Base-by-base conservation (phyloP, 2,329 filamentous ascomycete species). In the Ilyonectria mors-panacis region DNA sequence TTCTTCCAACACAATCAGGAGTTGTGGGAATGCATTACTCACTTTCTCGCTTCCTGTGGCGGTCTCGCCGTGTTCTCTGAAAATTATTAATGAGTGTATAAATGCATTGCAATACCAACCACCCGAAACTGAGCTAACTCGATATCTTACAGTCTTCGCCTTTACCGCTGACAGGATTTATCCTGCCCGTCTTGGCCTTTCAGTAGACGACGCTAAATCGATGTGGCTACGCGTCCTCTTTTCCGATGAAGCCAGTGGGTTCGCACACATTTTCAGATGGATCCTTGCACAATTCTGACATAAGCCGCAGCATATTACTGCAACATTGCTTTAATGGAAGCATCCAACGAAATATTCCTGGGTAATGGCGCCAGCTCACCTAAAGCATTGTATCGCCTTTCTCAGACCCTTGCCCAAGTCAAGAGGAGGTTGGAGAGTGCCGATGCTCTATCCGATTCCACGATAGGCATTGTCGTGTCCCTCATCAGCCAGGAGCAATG, bases 401-500 rank as follows among this genome's bases (percentile, higher is more conserved):
- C 70, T 17, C 58, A 67, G 45, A 69, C 74, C 2, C 72, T 77
- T 45, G 50, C 59, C 12, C 66, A 67, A 13, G 58, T 78, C 26
- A 75, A 72, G 13, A 42, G 71, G 58, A 55, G 68, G 19, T 59
- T 78, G 2, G 70, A 68, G 9, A 63, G 73, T 19, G 23, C 53
- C 2, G 70, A 76, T 6, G 73, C 74, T 6, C 61, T 77, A 6
- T 73, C 73, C 5, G 73, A 78, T 48, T 70, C 72, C 19, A 76
- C 73, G 5, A 67, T 78, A 7, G 73, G 68, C n/a, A 73, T 78
- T 8, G 70, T 79, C 39, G 50, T 78, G 30, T 69, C 71, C 9
- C 69, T 77, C 6, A 67, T 76, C n/a, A 65, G 66, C 7, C 77
- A 75, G 10, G 77, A 78, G 48, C 70, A 73, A 53, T 67, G 74